Base-by-base conservation (phyloP, 2,329 filamentous ascomycete species). In the Monosporascus sp. region DNA sequence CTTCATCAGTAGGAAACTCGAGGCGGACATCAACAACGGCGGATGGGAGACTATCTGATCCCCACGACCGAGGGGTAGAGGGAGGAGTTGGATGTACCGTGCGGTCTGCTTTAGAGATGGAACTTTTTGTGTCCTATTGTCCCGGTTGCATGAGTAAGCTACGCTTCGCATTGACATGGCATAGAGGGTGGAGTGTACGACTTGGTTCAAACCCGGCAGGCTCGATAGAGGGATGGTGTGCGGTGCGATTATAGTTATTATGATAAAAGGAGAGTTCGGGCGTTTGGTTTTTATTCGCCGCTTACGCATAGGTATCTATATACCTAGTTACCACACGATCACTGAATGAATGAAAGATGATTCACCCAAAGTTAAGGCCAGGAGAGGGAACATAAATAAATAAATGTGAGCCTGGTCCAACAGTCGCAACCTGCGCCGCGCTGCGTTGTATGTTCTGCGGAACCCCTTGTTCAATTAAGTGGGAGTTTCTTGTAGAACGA, bases 1-100 rank as follows among this genome's bases (percentile, higher is more conserved):
- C 60, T 85, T 90, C 47, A 96, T 99, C 67, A 89, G 88, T 59
- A 80, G 94, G 60, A 93, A 90, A 71, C 72, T 99, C 60, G 94
- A 99, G 75, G 88, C 90, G 15, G 94, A 99, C 69, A 90, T 97
- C 45, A 99, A 99, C 67, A 97, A 90, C 63, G 94, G 94, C 1
- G 94, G 94, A 0, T 99, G 94, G 94, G 94, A 99, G 74, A 97
- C 84, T n/a, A 78, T 84, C 50, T 81, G 62, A 73, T n/a, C n/a
- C 17, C 6, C 11, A 14, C 44, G 37, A 14, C 6, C 20, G 31
- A 31, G 27, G 17, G n/a, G 34, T 15, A 22, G 15, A 31, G 42
- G 22, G 14, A 17, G 41, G n/a, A 22, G 31, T 34, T 34, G 31
- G 31, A 14, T 9, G 31, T 34, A 11, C 9, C 11, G 31, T 34